These are phyloP conservation scores for Kazachstania bromeliacearum DNA, from an alignment of 805 yeast species.

Conservation along the genomic window DNA sequence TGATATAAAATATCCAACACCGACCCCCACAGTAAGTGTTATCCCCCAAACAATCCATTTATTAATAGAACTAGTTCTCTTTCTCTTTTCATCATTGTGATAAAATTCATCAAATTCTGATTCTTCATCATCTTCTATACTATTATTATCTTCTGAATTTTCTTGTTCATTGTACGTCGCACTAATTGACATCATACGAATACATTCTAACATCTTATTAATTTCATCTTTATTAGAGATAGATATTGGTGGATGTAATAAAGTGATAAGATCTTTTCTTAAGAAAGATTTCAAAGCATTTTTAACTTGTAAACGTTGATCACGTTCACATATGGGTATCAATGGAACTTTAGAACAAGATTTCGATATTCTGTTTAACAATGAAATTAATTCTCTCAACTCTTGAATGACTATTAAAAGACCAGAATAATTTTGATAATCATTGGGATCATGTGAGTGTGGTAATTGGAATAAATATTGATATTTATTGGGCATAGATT, in stretches of 20 bases:
- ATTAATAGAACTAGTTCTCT: background rate
- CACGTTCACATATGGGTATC: slow-evolving; percentile 22
- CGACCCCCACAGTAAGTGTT: slow-evolving; percentile 25
- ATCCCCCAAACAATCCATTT: slow-evolving; percentile 18
- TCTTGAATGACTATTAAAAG: slow-evolving; percentile 20
- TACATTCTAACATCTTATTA: slow-evolving; percentile 12
- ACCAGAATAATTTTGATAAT: slow-evolving; percentile 13
- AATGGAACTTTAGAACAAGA: slow-evolving; percentile 14
- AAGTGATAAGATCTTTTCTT: slow-evolving; percentile 13
- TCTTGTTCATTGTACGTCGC: no score
- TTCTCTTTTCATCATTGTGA: slow-evolving; percentile 1
- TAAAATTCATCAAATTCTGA: background rate
- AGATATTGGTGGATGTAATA: slow-evolving; percentile 21
- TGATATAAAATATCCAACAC: slow-evolving; percentile 22
- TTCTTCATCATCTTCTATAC: background rate
- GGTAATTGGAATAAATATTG: slow-evolving; percentile 19
- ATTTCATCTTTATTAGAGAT: slow-evolving; percentile 17
- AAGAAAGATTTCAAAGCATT: slow-evolving; percentile 16
- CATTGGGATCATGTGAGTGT: slow-evolving; percentile 11
- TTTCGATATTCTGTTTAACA: slow-evolving; percentile 19
- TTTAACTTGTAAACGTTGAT: slow-evolving; percentile 22
- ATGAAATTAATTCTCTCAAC: slow-evolving; percentile 16
- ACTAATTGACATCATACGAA: background rate
- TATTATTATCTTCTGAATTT: slow-evolving; percentile 4
- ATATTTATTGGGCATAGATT: slow-evolving; percentile 17